Conservation (phyloP, 768 basidiomycete genomes). For the Russula griseocarnosa region DNA sequence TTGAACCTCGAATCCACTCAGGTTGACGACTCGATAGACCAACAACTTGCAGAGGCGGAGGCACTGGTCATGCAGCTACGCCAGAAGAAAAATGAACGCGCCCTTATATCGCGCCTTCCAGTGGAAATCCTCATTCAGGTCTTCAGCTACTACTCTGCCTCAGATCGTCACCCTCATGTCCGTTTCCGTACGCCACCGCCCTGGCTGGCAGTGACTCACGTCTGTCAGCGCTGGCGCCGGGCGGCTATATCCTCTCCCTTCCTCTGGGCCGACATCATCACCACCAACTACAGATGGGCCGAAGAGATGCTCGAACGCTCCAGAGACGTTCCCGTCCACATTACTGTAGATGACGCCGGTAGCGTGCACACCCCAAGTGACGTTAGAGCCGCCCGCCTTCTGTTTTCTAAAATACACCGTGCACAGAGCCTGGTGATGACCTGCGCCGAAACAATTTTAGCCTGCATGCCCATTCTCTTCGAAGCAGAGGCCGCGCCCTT, state of each 20-base stretch:
- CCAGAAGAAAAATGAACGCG: constrained; percentile 22
- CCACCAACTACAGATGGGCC: constrained; percentile 22
- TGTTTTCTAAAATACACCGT: constrained; percentile 17
- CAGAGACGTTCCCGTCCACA: constrained; percentile 20
- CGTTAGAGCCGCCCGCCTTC: constrained; percentile 4
- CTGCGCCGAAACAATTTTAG: constrained; percentile 1
- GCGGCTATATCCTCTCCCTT: constrained; percentile 19
- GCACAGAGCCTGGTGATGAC: constrained; percentile 25
- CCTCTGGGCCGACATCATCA: constrained; percentile 24
- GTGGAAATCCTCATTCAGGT: constrained; percentile 23
- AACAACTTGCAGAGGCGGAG: constrained; percentile 13
- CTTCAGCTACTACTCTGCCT: constrained; percentile 24
- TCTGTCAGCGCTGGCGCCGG: constrained; percentile 25
- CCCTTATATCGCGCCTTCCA: constrained; percentile 22
- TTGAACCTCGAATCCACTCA: not conserved
- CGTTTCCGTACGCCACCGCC: constrained; percentile 18
- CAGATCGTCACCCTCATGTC: constrained; percentile 18
- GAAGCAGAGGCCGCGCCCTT: constrained; percentile 13
- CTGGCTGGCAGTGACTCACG: constrained; percentile 24
- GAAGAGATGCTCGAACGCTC: constrained; percentile 25
- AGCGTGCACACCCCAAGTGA: constrained; percentile 12
- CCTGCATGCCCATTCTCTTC: constrained; percentile 20
- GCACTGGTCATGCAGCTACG: constrained; percentile 15
- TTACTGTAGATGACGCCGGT: constrained; percentile 20
- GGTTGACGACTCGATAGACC: constrained; percentile 13